Conservation (phyloP, 768 basidiomycete species). For the Tricholoma terreum region DNA sequence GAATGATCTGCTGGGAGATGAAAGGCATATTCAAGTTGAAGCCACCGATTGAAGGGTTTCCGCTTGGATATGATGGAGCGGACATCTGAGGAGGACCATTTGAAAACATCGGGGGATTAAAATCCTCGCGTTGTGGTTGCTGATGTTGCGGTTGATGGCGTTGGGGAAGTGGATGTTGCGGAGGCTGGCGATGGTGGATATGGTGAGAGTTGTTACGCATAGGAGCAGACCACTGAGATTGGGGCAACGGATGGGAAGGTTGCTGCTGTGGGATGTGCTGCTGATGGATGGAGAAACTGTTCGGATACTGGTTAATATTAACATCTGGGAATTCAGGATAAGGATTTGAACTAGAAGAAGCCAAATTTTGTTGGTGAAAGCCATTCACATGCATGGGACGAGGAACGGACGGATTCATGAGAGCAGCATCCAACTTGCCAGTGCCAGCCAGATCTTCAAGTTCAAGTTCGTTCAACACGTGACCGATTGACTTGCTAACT, state of each 20-base stretch:
- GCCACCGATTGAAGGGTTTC: slow-evolving; percentile 26
- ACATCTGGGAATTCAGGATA: slow-evolving; percentile 26
- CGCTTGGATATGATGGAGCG: slow-evolving; percentile 26
- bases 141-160: slow-evolving; percentile 23
- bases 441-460: slow-evolving; percentile 1
- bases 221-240: background rate
- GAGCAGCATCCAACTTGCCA: background rate
- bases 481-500: slow-evolving; percentile 10
- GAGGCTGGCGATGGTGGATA: slow-evolving; percentile 20
- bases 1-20: slow-evolving; percentile 52
- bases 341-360: slow-evolving; percentile 35
- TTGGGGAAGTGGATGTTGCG: slow-evolving; percentile 22
- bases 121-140: slow-evolving; percentile 31
- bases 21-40: slow-evolving; percentile 42
- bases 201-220: slow-evolving; percentile 8
- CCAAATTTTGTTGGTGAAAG: slow-evolving; percentile 25
- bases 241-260: slow-evolving; percentile 1
- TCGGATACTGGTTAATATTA: slow-evolving; percentile 7
- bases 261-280: background rate
- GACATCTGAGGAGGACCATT: slow-evolving; percentile 29
- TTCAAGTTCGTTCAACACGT: slow-evolving; percentile 15
- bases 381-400: slow-evolving; percentile 30
- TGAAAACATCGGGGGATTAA: slow-evolving; percentile 30
- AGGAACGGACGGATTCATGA: slow-evolving; percentile 22
- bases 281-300: background rate